Evolutionary conservation across 148 eudicot species (phyloP), one percentile per base, ranked within the genome.

Genomic region (Mesembryanthemum crystallinum): DNA sequence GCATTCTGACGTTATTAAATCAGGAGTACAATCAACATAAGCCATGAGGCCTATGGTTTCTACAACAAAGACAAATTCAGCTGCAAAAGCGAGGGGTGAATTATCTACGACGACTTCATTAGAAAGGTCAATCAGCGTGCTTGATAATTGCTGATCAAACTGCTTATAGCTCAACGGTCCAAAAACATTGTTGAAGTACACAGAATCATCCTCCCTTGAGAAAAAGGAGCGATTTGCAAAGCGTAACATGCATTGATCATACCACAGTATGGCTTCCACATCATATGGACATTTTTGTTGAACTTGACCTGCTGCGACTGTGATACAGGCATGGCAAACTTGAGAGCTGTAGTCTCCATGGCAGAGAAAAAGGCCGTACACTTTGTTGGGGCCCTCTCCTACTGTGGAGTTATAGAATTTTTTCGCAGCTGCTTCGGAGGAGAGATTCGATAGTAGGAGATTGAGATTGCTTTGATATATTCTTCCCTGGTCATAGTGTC

Each of bases 181-280:
- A 76, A 66, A 76, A 7, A 72, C 77, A 37, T 45, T 57, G 5
- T 35, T 30, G 18, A n/a, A 23, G 52, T 72, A 58, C 23, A 77
- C 73, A 0, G 78, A 74, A 69, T 72, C 74, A n/a, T 81, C 80
- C 59, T 59, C 74, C 37, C 33, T 15, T 4, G 73, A 72, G 28
- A 72, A 66, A 17, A 81, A 72, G 15, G 62, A 20, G 0, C 68
- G 74, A 29, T 81, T 77, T 66, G 83, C 58, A 60, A 76, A 80
- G 2, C 83, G 67, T 47, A 80, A 13, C 83, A 80, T 80, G 69
- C 83, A 80, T 33, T 76, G 82, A n/a, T 73, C 82, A n/a, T 79
- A 79, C 76, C 76, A 73, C 4, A 79, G 29, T 32, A 73, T 73
- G 42, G 77, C 77, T 47, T 73, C 82, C 18, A 66, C 69, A 67